Evolutionary conservation across 2,329 filamentous ascomycete genomes (phyloP).

Genomic region (Ophiocordyceps polyrhachis-furcata): DNA sequence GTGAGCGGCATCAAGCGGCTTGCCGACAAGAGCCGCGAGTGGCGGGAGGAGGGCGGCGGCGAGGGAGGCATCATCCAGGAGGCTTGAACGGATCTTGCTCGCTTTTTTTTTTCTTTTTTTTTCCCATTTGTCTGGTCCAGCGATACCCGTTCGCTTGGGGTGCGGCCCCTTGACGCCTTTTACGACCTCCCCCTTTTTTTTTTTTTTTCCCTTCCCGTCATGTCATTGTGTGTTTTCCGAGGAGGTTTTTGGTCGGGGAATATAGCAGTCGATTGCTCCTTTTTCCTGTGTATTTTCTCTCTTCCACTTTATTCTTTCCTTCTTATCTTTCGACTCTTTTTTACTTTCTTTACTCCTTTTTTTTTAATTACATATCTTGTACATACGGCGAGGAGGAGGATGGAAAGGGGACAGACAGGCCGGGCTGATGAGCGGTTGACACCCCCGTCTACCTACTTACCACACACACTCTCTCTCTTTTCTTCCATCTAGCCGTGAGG

Average conservation of each 20-base stretch:
- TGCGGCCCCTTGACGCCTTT: not conserved
- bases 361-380: not conserved
- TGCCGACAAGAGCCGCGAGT: slow-evolving; percentile 71
- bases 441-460: too few species aligned
- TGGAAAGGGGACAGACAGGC: too few species aligned
- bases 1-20: slow-evolving; percentile 65
- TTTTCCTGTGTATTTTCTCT: not conserved
- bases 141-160: not conserved
- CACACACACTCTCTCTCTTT: too few species aligned
- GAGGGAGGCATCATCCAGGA: slow-evolving; percentile 45
- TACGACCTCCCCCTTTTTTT: not conserved
- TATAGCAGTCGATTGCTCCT: not conserved
- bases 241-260: not conserved
- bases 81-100: slow-evolving; percentile 22
- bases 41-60: slow-evolving; percentile 73
- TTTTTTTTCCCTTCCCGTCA: not conserved
- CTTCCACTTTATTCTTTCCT: not conserved
- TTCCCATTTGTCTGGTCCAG: not conserved
- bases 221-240: not conserved
- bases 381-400: too few species aligned
- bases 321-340: not conserved
- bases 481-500: too few species aligned
- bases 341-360: not conserved
- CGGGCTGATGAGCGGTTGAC: too few species aligned
- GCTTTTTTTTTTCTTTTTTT: not conserved